Percentiles rank a stretch among this genome's conserved stretches.
Evolutionary conservation across 768 basidiomycete species (phyloP).

Genomic region (Cantharellus cinnabarinus): DNA sequence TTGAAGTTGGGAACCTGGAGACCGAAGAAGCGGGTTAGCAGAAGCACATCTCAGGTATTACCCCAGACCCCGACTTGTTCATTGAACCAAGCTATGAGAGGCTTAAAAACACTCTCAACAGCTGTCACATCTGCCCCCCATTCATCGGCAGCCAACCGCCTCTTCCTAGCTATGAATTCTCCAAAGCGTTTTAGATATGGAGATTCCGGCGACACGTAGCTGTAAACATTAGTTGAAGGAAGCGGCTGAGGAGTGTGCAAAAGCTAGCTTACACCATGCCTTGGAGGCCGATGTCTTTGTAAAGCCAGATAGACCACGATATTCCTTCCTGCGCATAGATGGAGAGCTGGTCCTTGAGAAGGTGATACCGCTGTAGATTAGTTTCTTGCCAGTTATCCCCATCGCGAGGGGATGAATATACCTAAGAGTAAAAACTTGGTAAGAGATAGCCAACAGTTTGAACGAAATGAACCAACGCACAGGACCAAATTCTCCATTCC

Average conservation of each 20-base stretch:
- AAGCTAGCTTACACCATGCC: conserved; percentile 1
- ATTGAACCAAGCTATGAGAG: conserved; percentile 31
- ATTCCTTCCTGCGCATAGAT: conserved; percentile 40
- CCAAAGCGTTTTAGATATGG: conserved; percentile 51
- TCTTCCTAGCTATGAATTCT: conserved; percentile 56
- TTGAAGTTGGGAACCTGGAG: no score
- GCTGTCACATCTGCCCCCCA: conserved; percentile 51
- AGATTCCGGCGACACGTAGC: conserved; percentile 39
- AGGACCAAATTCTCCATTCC: conserved; percentile 19
- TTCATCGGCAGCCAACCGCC: conserved; percentile 52
- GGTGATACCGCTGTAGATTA: conserved; percentile 41
- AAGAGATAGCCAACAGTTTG: neutral
- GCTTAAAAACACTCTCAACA: conserved; percentile 40
- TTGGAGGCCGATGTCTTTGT: conserved; percentile 53
- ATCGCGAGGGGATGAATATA: conserved; percentile 44
- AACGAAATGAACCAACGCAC: conserved; percentile 3
- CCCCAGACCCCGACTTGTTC: conserved; percentile 7
- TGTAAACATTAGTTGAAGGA: conserved; percentile 3
- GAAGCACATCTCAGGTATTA: neutral
- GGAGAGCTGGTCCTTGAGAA: conserved; percentile 50
- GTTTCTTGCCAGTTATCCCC: conserved; percentile 39
- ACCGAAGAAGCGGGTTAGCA: no score
- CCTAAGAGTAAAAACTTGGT: conserved; percentile 48
- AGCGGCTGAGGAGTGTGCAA: neutral
- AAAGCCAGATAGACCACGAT: conserved; percentile 68